phyloP scores from a whole-genome alignment of 257 asterid genomes.

The Capsicum baccatum region DNA sequence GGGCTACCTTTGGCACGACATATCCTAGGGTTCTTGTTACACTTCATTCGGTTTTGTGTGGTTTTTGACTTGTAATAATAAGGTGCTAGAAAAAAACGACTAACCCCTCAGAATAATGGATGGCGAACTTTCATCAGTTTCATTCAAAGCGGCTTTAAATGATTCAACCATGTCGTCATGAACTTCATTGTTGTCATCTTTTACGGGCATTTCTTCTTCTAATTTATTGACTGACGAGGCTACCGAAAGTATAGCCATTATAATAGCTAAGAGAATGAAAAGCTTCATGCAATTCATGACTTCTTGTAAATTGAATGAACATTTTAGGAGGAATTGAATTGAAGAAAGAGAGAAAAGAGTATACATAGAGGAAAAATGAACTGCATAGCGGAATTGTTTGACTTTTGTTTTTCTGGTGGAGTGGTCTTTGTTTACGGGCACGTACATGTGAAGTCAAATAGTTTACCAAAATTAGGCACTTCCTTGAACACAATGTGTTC shows the following conservation, averaged over 20 bases:
- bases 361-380: conserved; percentile 29
- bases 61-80: background rate
- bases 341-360: background rate
- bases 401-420: conserved; percentile 26
- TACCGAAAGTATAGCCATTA: conserved; percentile 34
- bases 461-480: conserved; percentile 36
- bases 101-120: conserved; percentile 45
- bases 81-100: conserved; percentile 47
- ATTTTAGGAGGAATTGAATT: background rate
- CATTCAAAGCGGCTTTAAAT: background rate
- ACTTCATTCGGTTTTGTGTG: conserved; percentile 32
- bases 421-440: conserved; percentile 36
- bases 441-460: background rate
- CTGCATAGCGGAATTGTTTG: background rate
- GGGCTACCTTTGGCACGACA: conserved; percentile 59
- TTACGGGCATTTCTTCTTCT: background rate
- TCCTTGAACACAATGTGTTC: background rate
- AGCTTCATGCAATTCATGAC: conserved; percentile 43
- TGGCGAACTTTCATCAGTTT: conserved; percentile 22
- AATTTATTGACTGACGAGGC: conserved; percentile 29
- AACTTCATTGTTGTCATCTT: background rate
- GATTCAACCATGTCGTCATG: background rate
- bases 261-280: conserved; percentile 39
- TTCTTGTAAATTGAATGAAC: background rate
- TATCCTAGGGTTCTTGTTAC: conserved; percentile 60